A percentile compares a stretch with the other conserved stretches of the same genome.
These are phyloP conservation scores for Apiospora rasikravindrae DNA, from an alignment of 2,329 filamentous ascomycete species.

Conservation along the genomic window DNA sequence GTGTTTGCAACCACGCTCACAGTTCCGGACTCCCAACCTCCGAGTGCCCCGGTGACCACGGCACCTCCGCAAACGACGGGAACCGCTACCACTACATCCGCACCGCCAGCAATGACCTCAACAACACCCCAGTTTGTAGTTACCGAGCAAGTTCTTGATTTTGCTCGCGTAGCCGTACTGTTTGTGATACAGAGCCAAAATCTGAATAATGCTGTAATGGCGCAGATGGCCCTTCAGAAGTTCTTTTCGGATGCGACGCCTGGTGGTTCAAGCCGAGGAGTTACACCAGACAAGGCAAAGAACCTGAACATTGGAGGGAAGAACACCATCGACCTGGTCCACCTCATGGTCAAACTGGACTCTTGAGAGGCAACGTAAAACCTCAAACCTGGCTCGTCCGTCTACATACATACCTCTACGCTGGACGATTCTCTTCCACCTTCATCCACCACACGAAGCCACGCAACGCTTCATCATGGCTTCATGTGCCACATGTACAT, in stretches of 20 bases:
- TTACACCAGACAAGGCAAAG: constrained; percentile 42
- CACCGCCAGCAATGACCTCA: constrained; percentile 31
- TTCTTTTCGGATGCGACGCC: constrained; percentile 55
- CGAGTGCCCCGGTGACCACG: neutral
- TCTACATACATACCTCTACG: neutral
- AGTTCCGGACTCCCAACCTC: neutral
- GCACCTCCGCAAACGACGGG: constrained; percentile 24
- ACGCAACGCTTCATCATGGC: neutral
- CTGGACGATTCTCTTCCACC: neutral
- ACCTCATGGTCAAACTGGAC: constrained; percentile 37
- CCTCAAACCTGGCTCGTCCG: neutral
- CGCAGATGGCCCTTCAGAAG: constrained; percentile 58
- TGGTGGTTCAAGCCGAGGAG: constrained; percentile 28
- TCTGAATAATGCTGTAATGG: constrained; percentile 55
- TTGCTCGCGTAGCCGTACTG: constrained; percentile 66
- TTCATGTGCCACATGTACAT: neutral
- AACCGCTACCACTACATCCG: constrained; percentile 31
- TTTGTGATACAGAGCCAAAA: constrained; percentile 64
- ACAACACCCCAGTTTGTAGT: constrained; percentile 50
- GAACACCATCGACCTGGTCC: constrained; percentile 54
- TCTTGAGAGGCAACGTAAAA: neutral
- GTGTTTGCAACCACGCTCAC: constrained; percentile 1
- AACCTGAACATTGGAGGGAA: constrained; percentile 49
- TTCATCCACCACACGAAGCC: neutral
- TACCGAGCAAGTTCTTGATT: constrained; percentile 64